A percentile compares a stretch with the other conserved stretches of the same genome.
Evolutionary conservation across 352 stramenopile genomes (phyloP).

Genomic region (Elongisporangium anandrum): DNA sequence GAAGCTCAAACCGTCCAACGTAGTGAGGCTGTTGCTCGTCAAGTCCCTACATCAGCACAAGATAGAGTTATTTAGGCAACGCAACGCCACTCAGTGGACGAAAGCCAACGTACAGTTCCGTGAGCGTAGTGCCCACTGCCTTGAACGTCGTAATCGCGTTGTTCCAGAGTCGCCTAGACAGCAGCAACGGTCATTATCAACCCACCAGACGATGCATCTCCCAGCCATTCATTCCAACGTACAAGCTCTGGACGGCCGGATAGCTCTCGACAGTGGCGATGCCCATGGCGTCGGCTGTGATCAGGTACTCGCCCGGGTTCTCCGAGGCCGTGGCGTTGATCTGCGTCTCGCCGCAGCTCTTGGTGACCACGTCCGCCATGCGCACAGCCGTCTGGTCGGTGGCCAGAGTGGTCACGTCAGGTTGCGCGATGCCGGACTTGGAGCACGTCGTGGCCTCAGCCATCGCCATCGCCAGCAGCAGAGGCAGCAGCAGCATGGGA

Average conservation of each 20-base stretch:
- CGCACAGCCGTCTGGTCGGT: slow-evolving; percentile 6
- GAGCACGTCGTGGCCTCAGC: slow-evolving; percentile 2
- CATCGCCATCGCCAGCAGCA: neutral
- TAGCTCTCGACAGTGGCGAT: slow-evolving; percentile 12
- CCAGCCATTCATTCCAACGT: neutral
- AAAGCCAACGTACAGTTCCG: slow-evolving; percentile 28
- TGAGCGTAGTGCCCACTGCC: slow-evolving; percentile 20
- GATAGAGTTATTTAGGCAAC: neutral
- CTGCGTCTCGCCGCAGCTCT: slow-evolving; percentile 8
- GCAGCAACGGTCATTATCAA: neutral
- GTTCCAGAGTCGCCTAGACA: slow-evolving; percentile 27
- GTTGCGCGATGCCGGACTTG: slow-evolving; percentile 6
- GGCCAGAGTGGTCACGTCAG: slow-evolving; percentile 7
- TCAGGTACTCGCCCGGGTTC: slow-evolving; percentile 6
- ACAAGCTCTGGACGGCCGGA: slow-evolving; percentile 12
- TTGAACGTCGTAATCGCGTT: slow-evolving; percentile 42
- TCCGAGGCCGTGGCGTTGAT: neutral
- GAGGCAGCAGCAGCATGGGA: neutral
- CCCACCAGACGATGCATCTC: slow-evolving; percentile 2
- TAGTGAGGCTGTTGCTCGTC: slow-evolving; percentile 25
- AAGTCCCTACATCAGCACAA: slow-evolving; percentile 14
- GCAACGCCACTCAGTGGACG: neutral
- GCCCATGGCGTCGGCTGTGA: slow-evolving; percentile 4
- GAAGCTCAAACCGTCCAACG: slow-evolving; percentile 19
- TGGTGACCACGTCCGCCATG: neutral